These are phyloP conservation scores for Termitomyces sp. DNA, from an alignment of 768 basidiomycete species.

Conservation along the genomic window DNA sequence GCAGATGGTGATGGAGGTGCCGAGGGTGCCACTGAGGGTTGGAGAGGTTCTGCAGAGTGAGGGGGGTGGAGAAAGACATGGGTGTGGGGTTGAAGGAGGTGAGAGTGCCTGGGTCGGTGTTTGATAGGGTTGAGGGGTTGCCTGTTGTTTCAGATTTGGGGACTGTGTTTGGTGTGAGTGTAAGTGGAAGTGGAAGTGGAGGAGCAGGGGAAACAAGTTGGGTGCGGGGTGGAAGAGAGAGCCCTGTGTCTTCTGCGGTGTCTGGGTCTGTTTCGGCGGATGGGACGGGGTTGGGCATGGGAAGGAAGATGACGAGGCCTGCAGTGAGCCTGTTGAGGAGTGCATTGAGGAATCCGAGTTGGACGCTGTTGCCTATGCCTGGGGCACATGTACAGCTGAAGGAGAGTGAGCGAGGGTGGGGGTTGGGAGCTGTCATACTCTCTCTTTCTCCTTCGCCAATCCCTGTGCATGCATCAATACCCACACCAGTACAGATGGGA, in stretches of 20 bases:
- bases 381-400: too few species aligned
- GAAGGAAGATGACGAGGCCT: slow-evolving; percentile 20
- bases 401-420: slow-evolving; percentile 21
- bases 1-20: too few species aligned
- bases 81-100: slow-evolving; percentile 19
- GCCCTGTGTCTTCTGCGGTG: too few species aligned
- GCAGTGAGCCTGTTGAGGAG: slow-evolving; percentile 57
- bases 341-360: slow-evolving; percentile 54
- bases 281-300: neutral
- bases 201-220: neutral
- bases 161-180: neutral
- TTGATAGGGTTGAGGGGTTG: slow-evolving; percentile 19
- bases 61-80: too few species aligned
- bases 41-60: too few species aligned
- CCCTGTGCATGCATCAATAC: neutral
- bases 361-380: slow-evolving; percentile 46
- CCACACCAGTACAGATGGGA: too few species aligned
- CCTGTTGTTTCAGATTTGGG: neutral
- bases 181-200: too few species aligned
- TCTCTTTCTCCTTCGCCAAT: neutral
- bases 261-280: neutral
- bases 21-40: too few species aligned
- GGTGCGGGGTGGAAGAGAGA: neutral
- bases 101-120: slow-evolving; percentile 37
- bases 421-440: slow-evolving; percentile 14